These are phyloP conservation scores for Yarrowia hollandica DNA, from an alignment of 805 yeast genomes.

Conservation along the genomic window DNA sequence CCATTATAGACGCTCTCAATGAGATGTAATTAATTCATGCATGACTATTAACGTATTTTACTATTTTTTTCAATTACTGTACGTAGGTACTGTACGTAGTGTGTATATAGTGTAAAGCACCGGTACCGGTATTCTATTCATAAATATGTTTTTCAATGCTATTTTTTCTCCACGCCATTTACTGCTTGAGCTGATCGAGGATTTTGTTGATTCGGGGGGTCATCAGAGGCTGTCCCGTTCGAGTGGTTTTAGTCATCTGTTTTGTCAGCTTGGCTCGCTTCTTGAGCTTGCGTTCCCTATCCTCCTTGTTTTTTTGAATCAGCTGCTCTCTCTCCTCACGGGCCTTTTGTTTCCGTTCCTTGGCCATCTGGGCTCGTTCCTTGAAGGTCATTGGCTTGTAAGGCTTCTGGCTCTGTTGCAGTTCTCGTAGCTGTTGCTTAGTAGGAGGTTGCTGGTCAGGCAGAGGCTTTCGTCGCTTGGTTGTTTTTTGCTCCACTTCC, in stretches of 20 bases:
- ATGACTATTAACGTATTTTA: too few species aligned
- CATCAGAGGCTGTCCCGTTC: constrained; percentile 84
- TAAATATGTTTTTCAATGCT: neutral
- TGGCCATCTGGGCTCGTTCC: constrained; percentile 44
- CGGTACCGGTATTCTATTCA: too few species aligned
- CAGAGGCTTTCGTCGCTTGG: constrained; percentile 34
- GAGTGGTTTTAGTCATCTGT: constrained; percentile 55
- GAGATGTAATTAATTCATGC: constrained; percentile 16
- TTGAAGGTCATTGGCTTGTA: constrained; percentile 37
- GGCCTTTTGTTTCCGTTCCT: constrained; percentile 48
- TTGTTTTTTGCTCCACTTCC: constrained; percentile 25
- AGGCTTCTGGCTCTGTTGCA: constrained; percentile 9
- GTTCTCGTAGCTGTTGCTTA: neutral
- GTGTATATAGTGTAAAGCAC: too few species aligned
- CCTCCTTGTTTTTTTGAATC: constrained; percentile 46
- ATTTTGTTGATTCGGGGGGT: constrained; percentile 81
- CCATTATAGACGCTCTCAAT: neutral
- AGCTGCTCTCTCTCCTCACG: constrained; percentile 46
- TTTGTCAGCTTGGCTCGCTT: constrained; percentile 51
- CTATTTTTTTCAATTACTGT: too few species aligned
- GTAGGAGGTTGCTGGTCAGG: constrained; percentile 30
- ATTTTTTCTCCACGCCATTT: neutral
- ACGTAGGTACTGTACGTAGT: too few species aligned
- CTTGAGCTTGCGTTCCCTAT: constrained; percentile 41
- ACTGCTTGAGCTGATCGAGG: constrained; percentile 61